phyloP scores from a whole-genome alignment of 2,329 filamentous ascomycete genomes.

The Botrytis tulipae region DNA sequence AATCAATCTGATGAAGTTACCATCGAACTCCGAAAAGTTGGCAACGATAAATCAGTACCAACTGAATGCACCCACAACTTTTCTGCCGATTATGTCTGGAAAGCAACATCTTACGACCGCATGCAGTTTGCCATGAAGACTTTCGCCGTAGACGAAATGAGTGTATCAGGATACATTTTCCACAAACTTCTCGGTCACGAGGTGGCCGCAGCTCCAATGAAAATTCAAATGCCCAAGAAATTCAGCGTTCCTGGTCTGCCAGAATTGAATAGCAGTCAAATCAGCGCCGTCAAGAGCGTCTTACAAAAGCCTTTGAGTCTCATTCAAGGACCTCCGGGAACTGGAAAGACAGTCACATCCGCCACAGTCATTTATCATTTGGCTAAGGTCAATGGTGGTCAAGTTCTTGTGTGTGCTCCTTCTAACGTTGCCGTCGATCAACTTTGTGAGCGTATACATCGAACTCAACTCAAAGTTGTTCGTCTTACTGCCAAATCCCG shows the following conservation, averaged over 20 bases:
- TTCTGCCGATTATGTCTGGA: conserved; percentile 98
- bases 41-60: conserved; percentile 92
- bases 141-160: conserved; percentile 96
- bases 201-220: conserved; percentile 91
- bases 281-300: conserved; percentile 93
- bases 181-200: conserved; percentile 95
- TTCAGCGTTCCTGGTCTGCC: conserved; percentile 93
- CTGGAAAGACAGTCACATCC: conserved; percentile 97
- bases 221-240: conserved; percentile 92
- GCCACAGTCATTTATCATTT: conserved; percentile 98
- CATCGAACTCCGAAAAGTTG: conserved; percentile 88
- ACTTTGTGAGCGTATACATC: conserved; percentile 93
- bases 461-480: conserved; percentile 92
- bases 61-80: conserved; percentile 98
- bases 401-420: conserved; percentile 93
- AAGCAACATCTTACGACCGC: conserved; percentile 96
- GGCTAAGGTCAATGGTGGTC: conserved; percentile 89
- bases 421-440: conserved; percentile 99
- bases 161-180: conserved; percentile 97
- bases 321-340: conserved; percentile 95
- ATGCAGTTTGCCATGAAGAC: conserved; percentile 99
- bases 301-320: conserved; percentile 90
- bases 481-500: conserved; percentile 98
- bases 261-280: conserved; percentile 92
- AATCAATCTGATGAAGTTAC: conserved; percentile 98